Evolutionary conservation across 495 filamentous ascomycete species (phyloP), one percentile per base, ranked within the genome.

Genomic region (Ascobolus immersus): DNA sequence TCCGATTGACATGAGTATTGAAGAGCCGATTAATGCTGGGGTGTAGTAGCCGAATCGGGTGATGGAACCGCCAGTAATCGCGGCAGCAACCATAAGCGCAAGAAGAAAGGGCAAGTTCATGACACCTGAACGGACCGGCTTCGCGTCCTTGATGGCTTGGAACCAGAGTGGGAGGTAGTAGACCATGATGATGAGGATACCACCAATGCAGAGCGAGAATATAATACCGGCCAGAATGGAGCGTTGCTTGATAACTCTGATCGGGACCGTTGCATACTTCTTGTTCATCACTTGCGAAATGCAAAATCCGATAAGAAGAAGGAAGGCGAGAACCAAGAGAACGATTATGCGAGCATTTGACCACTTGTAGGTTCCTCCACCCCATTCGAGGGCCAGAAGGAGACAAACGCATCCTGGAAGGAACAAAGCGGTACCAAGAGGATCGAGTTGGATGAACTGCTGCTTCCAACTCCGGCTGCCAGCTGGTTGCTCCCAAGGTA

Each of bases 161-260:
- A 92, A 89, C 73, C 74, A 92, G 42, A 84, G 73, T 0, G 81
- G 79, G 13, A 90, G 52, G 57, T 73, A 73, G 49, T 70, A 78
- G 13, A 70, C 51, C 2, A 68, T 50, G n/a, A 73, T 52, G 35
- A 84, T 65, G 52, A 79, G 76, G 0, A 61, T 50, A n/a, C 60
- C 62, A 17, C 67, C 71, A 6, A 73, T 38, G 39, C 54, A 57
- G 43, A 69, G 58, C 14, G 52, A 41, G 47, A 65, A 77, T 38
- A 62, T 53, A 1, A 57, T 48, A 4, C 59, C 50, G 3, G 57
- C 56, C 44, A 60, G 61, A 9, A 91, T 64, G 30, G 56, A 73
- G 12, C 77, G 68, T 41, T 80, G 70, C 11, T 58, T 68, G 39
- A 89, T 56, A 34, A 92, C 56, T 21, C 69, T 64, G 2, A 65